Evolutionary conservation across 345 rosid genomes (phyloP), one percentile per base, ranked within the genome.

Genomic region (Erysimum cheiranthoides): DNA sequence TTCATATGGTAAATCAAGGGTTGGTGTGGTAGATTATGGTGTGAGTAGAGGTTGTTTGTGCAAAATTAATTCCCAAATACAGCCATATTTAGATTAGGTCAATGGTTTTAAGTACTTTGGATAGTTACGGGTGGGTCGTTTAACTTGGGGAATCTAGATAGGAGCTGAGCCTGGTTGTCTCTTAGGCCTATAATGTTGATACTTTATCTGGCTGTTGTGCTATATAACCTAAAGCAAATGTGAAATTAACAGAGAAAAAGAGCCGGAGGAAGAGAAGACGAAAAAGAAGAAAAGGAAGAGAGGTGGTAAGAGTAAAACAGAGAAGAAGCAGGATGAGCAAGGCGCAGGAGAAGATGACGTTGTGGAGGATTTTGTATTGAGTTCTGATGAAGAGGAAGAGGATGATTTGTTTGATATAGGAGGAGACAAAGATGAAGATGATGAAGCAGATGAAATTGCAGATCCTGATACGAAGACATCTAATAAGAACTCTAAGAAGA

Each of bases 281-380:
- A 66, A 80, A 68, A 79, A 78, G 71, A 86, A 83, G 73, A 87
- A 82, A 67, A 75, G 84, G 64, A 82, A 82, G 78, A 79, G 84
- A 58, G 68, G 68, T 10, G 50, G 68, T 6, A 87, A 78, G 42
- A 84, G 75, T 76, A 78, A 79, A 68, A 82, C 58, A 73, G 80
- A 53, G 52, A 71, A 13, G 39, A 59, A 56, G 71, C 77, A 56
- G 51, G 70, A 73, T 3, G 88, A 79, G 59, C 79, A 71, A 14
- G 77, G 53, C 6, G 85, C 75, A 57, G 67, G 68, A 38, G 98
- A 89, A 40, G 97, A 92, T 79, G 99, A 95, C 38, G 77, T 92
- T 62, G 93, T 95, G 61, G 96, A 89, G 80, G 99, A 95, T 74
- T 83, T 90, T 78, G 84, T 90, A 50, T 85, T 92, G 32, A 92